Conservation (phyloP, 164 flowering plant genomes). For the Cinnamomum chago region DNA sequence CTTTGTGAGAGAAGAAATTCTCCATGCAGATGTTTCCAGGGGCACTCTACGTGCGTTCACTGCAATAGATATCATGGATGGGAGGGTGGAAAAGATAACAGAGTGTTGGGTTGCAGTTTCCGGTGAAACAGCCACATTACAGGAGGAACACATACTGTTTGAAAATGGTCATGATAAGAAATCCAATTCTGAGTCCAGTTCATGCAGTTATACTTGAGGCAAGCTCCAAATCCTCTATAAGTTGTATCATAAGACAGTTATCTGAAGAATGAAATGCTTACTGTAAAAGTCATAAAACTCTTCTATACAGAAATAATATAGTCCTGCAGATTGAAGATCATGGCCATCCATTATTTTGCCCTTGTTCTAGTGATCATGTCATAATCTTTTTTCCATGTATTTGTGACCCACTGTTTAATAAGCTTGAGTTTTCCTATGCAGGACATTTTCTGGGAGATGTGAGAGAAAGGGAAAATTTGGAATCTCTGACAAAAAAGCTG, state of each 20-base stretch:
- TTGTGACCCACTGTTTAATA: too few relatives aligned
- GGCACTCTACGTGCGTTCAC: slow-evolving; percentile 68
- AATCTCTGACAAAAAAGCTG: too few relatives aligned
- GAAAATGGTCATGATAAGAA: slow-evolving; percentile 1
- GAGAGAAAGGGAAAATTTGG: too few relatives aligned
- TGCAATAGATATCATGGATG: slow-evolving; percentile 50
- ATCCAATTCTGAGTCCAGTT: slow-evolving; percentile 5
- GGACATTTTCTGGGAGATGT: too few relatives aligned
- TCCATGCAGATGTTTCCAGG: slow-evolving; percentile 5
- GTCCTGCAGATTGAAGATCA: too few relatives aligned
- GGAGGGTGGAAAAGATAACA: slow-evolving; percentile 45
- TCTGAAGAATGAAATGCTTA: too few relatives aligned
- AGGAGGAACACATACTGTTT: slow-evolving; percentile 50
- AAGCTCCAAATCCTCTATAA: neutral
- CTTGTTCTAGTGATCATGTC: too few relatives aligned
- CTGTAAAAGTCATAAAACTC: too few relatives aligned
- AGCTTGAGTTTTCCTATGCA: too few relatives aligned
- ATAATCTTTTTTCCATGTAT: too few relatives aligned
- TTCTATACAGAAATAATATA: too few relatives aligned
- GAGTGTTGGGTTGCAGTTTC: slow-evolving; percentile 80
- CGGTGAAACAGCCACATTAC: slow-evolving; percentile 37
- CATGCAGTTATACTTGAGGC: neutral
- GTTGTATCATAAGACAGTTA: neutral
- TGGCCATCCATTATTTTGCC: too few relatives aligned
- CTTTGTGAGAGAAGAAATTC: slow-evolving; percentile 4